phyloP scores from a whole-genome alignment of 1,284 basidiomycete genomes.

The Spongispora temasekensis region DNA sequence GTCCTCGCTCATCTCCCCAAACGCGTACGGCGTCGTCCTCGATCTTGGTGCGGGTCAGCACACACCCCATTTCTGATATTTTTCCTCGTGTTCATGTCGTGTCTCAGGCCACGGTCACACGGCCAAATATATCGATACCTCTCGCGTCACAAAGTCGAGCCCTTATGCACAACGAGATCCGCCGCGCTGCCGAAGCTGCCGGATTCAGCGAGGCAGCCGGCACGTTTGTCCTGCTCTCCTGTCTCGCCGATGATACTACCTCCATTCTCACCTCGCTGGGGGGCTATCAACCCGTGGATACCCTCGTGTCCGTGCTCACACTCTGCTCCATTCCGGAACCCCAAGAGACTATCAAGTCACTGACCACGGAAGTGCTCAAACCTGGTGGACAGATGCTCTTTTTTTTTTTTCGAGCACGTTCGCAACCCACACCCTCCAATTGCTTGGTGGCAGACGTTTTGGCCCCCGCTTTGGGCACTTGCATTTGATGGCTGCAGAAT shows the following conservation, averaged over 20 bases:
- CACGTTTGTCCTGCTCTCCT: conserved; percentile 46
- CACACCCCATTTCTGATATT: background rate
- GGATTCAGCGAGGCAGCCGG: conserved; percentile 56
- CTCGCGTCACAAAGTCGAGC: conserved; percentile 61
- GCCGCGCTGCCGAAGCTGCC: conserved; percentile 44
- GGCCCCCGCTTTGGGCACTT: conserved; percentile 64
- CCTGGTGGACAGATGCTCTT: conserved; percentile 61
- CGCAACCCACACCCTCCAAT: conserved; percentile 49
- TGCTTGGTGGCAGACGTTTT: conserved; percentile 67
- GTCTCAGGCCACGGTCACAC: conserved; percentile 61
- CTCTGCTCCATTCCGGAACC: conserved; percentile 62
- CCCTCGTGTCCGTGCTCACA: conserved; percentile 58
- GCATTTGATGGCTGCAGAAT: conserved; percentile 62
- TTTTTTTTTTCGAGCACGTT: conserved; percentile 73
- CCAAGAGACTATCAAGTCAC: conserved; percentile 40
- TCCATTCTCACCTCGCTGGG: conserved; percentile 47
- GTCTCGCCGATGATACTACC: conserved; percentile 56
- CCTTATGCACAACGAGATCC: conserved; percentile 60
- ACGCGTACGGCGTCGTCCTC: conserved; percentile 63
- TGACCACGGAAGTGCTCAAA: conserved; percentile 51
- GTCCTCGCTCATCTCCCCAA: conserved; percentile 47
- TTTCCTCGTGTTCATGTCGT: background rate
- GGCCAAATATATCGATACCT: conserved; percentile 56
- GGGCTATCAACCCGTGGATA: conserved; percentile 47
- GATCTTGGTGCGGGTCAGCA: conserved; percentile 64